Evolutionary conservation across 2,329 filamentous ascomycete genomes (phyloP).

Genomic region (Aspergillus pseudoterreus): DNA sequence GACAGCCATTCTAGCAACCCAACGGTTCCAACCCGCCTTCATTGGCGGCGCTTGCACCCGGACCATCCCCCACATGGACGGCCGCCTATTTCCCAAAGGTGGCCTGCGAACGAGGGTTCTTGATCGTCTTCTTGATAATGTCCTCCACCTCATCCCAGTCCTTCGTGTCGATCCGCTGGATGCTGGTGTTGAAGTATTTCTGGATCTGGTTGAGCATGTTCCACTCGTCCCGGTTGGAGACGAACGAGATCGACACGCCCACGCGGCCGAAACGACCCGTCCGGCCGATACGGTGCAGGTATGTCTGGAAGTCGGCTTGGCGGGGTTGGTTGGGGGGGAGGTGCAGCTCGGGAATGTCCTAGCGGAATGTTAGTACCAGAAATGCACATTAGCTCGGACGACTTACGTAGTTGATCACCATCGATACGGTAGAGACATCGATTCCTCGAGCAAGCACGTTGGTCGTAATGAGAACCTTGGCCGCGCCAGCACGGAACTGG

Average conservation of each 20-base stretch:
- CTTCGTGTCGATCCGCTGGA: conserved; percentile 74
- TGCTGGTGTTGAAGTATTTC: conserved; percentile 72
- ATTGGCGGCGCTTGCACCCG: not conserved
- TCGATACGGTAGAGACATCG: conserved; percentile 84
- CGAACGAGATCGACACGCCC: conserved; percentile 91
- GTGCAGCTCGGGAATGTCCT: conserved; percentile 67
- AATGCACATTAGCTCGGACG: not conserved
- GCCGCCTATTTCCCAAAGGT: conserved; percentile 27
- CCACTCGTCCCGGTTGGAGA: conserved; percentile 81
- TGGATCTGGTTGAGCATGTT: conserved; percentile 75
- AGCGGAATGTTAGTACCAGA: not conserved
- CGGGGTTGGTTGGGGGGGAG: conserved; percentile 57
- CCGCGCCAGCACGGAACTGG: conserved; percentile 77
- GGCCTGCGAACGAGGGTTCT: conserved; percentile 45
- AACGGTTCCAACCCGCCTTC: not conserved
- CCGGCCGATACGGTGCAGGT: conserved; percentile 94
- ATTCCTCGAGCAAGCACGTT: conserved; percentile 96
- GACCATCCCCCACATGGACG: not conserved
- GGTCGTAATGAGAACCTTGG: conserved; percentile 96
- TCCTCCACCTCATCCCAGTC: conserved; percentile 92
- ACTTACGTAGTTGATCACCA: conserved; percentile 91
- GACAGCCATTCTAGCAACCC: conserved; percentile 3
- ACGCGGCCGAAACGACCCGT: conserved; percentile 96
- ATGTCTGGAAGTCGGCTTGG: conserved; percentile 83
- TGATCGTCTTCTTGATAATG: conserved; percentile 76